phyloP scores from a whole-genome alignment of 176 grass and related monocot genomes.

The Eragrostis nindensis region DNA sequence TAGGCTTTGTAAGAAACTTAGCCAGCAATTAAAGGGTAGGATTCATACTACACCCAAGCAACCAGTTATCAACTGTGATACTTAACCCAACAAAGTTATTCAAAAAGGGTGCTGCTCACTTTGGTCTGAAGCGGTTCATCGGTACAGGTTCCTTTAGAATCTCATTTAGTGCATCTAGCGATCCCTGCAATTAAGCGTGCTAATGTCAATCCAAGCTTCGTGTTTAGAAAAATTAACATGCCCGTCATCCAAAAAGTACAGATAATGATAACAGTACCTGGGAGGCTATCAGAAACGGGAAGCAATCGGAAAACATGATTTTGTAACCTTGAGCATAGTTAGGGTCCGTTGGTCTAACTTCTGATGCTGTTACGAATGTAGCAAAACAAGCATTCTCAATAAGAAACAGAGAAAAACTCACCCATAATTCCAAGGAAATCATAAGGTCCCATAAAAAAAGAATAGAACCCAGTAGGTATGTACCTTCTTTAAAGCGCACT shows the following conservation, averaged over 20 bases:
- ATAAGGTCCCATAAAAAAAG: not conserved
- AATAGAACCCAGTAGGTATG: not conserved
- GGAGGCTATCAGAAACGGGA: slow-evolving; percentile 74
- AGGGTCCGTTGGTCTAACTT: slow-evolving; percentile 68
- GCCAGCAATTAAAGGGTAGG: not conserved
- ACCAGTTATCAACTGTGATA: not conserved
- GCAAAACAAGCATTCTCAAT: not conserved
- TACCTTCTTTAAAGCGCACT: slow-evolving; percentile 71
- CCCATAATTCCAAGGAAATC: not conserved
- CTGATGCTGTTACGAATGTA: slow-evolving; percentile 44
- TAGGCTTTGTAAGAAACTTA: slow-evolving; percentile 22
- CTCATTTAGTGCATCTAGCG: slow-evolving; percentile 75
- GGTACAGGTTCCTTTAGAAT: slow-evolving; percentile 70
- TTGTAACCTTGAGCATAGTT: slow-evolving; percentile 75
- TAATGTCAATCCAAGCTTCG: slow-evolving; percentile 13
- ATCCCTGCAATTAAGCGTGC: slow-evolving; percentile 54
- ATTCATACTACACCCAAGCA: not conserved
- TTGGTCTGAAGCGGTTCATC: slow-evolving; percentile 88
- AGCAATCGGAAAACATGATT: slow-evolving; percentile 66
- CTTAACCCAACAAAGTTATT: slow-evolving; percentile 3
- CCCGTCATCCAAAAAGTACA: no score
- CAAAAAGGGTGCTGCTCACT: slow-evolving; percentile 45
- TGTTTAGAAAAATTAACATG: not conserved
- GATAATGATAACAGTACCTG: slow-evolving; percentile 47
- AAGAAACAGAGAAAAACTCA: not conserved